Conservation (phyloP, 306 rosid genomes). For the Vachellia collinsii region DNA sequence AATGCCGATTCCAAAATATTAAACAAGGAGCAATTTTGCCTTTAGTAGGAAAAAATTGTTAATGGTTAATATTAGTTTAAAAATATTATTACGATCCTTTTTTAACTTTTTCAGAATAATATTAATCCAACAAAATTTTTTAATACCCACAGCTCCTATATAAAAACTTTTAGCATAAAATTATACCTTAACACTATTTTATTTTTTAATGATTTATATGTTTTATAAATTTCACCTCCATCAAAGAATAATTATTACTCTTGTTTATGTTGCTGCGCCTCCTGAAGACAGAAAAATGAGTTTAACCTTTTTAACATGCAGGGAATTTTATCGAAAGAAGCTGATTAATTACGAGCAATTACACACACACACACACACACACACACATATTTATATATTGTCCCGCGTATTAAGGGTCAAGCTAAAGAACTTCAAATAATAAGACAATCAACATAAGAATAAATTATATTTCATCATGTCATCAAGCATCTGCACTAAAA, state of each 20-base stretch:
- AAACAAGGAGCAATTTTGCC: too few relatives aligned
- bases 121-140: too few relatives aligned
- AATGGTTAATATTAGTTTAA: too few relatives aligned
- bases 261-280: not conserved
- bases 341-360: constrained; percentile 1
- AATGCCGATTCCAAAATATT: too few relatives aligned
- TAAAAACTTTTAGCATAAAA: too few relatives aligned
- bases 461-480: not conserved
- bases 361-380: not conserved
- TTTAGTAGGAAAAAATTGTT: too few relatives aligned
- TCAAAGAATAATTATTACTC: not conserved
- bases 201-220: not conserved
- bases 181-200: not conserved
- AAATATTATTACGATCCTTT: too few relatives aligned
- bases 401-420: not conserved
- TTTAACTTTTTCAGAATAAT: too few relatives aligned
- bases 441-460: not conserved
- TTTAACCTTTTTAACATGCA: not conserved
- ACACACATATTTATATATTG: not conserved
- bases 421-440: not conserved
- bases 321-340: constrained; percentile 4
- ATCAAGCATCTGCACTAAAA: not conserved
- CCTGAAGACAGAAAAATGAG: not conserved
- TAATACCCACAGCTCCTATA: too few relatives aligned
- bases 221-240: not conserved